Conservation (phyloP, 2,329 filamentous ascomycete species). For the Nemania sp. region DNA sequence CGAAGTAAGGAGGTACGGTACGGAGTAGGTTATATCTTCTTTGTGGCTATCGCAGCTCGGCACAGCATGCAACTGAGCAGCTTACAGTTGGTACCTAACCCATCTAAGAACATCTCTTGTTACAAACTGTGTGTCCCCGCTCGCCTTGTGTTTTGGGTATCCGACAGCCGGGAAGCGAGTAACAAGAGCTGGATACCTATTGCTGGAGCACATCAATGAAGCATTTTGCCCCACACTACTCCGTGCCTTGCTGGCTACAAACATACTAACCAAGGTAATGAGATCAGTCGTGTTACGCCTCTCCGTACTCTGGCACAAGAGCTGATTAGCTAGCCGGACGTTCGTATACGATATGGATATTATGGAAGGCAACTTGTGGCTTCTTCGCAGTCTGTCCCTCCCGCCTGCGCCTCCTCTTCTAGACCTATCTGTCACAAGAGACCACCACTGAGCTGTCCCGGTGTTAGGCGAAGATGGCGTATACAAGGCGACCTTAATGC, state of each 20-base stretch:
- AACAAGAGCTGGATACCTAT: constrained; percentile 6
- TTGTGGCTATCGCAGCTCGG: too few relatives aligned
- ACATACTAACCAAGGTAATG: too few relatives aligned
- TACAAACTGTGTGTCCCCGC: too few relatives aligned
- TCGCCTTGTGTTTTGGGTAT: constrained; percentile 8
- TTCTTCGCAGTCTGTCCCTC: not conserved
- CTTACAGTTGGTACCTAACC: too few relatives aligned
- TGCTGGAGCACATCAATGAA: too few relatives aligned
- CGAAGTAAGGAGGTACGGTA: too few relatives aligned
- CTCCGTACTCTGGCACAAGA: not conserved
- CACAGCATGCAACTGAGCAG: too few relatives aligned
- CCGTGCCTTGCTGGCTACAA: too few relatives aligned
- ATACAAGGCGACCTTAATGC: constrained; percentile 20
- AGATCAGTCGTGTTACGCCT: not conserved
- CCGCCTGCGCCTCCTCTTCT: not conserved
- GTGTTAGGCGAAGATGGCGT: constrained; percentile 21
- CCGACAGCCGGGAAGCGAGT: constrained; percentile 6
- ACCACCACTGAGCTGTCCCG: constrained; percentile 24
- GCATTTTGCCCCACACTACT: too few relatives aligned
- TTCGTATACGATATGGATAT: not conserved
- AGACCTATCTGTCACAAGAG: constrained; percentile 20
- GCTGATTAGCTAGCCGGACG: not conserved
- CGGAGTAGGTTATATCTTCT: too few relatives aligned
- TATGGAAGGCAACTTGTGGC: constrained; percentile 4
- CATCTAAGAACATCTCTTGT: too few relatives aligned